phyloP scores from a whole-genome alignment of 345 rosid genomes.

The Ceriops decandra region DNA sequence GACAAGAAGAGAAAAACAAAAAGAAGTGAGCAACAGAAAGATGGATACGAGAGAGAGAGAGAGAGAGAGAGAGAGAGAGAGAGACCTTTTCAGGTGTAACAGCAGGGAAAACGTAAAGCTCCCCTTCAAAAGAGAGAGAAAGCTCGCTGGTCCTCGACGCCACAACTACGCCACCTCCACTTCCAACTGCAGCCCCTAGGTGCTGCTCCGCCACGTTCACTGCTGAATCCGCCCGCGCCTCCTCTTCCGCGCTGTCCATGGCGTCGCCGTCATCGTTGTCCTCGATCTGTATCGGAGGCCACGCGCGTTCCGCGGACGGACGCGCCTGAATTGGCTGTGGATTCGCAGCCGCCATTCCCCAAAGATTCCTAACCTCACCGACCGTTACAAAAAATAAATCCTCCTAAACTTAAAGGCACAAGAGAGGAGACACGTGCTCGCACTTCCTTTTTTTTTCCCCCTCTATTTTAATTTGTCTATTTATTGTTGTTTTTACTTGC shows the following conservation, averaged over 20 bases:
- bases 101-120: slow-evolving; percentile 65
- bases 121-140: slow-evolving; percentile 70
- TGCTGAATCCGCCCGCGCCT: slow-evolving; percentile 31
- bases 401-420: neutral
- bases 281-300: slow-evolving; percentile 33
- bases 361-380: slow-evolving; percentile 6
- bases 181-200: slow-evolving; percentile 14
- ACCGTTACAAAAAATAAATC: slow-evolving; percentile 4
- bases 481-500: neutral
- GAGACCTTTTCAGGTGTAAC: slow-evolving; percentile 59
- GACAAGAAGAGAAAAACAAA: neutral
- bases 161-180: slow-evolving; percentile 24
- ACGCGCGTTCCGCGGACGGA: slow-evolving; percentile 37
- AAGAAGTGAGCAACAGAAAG: neutral
- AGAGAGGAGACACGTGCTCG: neutral
- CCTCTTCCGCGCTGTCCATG: slow-evolving; percentile 40
- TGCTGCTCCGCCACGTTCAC: slow-evolving; percentile 39
- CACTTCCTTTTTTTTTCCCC: neutral
- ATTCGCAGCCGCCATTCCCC: slow-evolving; percentile 48
- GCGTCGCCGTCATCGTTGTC: slow-evolving; percentile 46
- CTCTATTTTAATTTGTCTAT: neutral
- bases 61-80: neutral
- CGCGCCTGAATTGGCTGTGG: slow-evolving; percentile 50
- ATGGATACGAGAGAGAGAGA: neutral
- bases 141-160: slow-evolving; percentile 63